phyloP scores from a whole-genome alignment of 2,329 filamentous ascomycete species.

The Aspergillus ustus region DNA sequence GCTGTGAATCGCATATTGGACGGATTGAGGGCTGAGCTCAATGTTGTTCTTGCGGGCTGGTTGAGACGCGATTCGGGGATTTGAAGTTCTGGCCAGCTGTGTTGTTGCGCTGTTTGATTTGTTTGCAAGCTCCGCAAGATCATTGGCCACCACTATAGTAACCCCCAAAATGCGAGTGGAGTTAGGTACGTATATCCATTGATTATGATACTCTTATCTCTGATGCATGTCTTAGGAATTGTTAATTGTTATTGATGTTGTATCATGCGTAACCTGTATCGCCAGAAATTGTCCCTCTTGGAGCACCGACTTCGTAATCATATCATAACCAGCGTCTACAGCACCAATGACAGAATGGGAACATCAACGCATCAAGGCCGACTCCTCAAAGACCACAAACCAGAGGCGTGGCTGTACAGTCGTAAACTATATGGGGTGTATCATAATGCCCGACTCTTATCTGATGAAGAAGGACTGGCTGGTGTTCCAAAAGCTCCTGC shows the following conservation, averaged over 20 bases:
- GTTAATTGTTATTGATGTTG: background rate
- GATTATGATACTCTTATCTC: background rate
- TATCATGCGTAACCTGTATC: background rate
- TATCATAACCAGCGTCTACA: background rate
- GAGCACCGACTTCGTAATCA: background rate
- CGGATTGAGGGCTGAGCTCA: slow-evolving; percentile 23
- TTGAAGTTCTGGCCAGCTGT: slow-evolving; percentile 40
- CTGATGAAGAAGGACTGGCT: slow-evolving; percentile 69
- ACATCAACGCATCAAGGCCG: background rate
- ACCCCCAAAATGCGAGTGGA: too few species aligned
- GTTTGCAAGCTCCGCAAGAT: slow-evolving; percentile 31
- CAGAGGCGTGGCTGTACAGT: background rate
- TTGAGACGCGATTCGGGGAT: slow-evolving; percentile 29
- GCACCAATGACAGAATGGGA: background rate
- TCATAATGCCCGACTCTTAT: slow-evolving; percentile 40
- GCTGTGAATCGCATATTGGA: slow-evolving; percentile 67
- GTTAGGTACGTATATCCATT: too few species aligned
- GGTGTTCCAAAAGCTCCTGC: slow-evolving; percentile 62
- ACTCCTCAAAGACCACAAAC: background rate
- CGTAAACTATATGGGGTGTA: slow-evolving; percentile 3
- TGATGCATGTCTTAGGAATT: background rate
- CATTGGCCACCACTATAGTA: background rate
- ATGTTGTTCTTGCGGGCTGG: slow-evolving; percentile 19
- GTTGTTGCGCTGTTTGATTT: slow-evolving; percentile 36
- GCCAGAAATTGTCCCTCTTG: background rate